Conservation (phyloP, 2,329 filamentous ascomycete genomes). For the Coniochaeta sp. region DNA sequence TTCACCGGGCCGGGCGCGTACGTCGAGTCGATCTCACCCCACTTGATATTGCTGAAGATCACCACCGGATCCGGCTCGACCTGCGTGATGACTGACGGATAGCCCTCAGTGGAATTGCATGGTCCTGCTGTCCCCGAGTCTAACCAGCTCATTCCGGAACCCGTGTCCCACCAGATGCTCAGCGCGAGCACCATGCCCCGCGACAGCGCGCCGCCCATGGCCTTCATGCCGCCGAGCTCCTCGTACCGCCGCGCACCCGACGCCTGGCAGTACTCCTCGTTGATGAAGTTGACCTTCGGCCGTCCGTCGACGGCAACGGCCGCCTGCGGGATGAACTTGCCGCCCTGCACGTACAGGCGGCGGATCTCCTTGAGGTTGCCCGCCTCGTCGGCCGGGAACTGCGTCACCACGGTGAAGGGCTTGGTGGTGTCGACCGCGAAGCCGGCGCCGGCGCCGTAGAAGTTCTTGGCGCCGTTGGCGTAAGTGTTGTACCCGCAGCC, state of each 20-base stretch:
- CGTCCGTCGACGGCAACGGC: constrained; percentile 12
- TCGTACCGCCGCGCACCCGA: constrained; percentile 15
- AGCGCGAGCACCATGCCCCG: constrained; percentile 47
- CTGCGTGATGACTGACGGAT: constrained; percentile 37
- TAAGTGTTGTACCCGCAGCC: constrained; percentile 28
- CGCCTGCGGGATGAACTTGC: constrained; percentile 33
- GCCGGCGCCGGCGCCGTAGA: constrained; percentile 14
- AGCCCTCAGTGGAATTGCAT: constrained; percentile 45
- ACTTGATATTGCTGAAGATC: constrained; percentile 48
- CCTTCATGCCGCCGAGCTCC: constrained; percentile 17
- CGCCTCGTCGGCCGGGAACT: constrained; percentile 29
- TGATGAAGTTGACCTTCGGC: constrained; percentile 10
- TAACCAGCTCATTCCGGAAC: constrained; percentile 50
- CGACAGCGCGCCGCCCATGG: constrained; percentile 27
- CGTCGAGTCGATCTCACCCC: constrained; percentile 45
- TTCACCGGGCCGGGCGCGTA: constrained; percentile 12
- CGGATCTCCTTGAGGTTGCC: constrained; percentile 34
- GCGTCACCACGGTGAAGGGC: constrained; percentile 35
- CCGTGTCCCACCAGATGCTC: constrained; percentile 47
- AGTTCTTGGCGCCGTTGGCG: constrained; percentile 16
- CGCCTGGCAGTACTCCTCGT: constrained; percentile 13
- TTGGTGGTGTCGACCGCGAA: constrained; percentile 17
- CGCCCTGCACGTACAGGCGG: constrained; percentile 39
- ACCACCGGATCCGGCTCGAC: constrained; percentile 40
- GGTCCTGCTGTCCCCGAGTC: constrained; percentile 43